Base-by-base conservation (phyloP, 805 yeast species). In the Isabelozyma heimii region DNA sequence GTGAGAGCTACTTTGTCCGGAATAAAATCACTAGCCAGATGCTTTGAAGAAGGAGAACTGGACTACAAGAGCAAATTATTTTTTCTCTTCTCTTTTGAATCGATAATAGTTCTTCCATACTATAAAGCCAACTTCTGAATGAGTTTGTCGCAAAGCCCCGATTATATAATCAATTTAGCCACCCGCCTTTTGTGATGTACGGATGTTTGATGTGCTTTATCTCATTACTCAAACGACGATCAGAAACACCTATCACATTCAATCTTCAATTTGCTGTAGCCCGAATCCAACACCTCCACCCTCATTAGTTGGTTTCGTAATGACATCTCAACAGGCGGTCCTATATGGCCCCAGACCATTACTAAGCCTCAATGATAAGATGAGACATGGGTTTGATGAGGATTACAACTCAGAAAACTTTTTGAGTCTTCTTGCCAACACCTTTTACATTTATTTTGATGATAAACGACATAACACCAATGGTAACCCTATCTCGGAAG, bases 401-500 rank as follows among this genome's bases (percentile, higher is more conserved):
- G 86, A 83, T 46, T 79, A 80, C 59, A 77, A 74, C 59, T 73
- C 80, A 44, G 84, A 82, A 53, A 79, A 78, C 57, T 78, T 81
- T 56, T 72, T 84, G 57, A 75, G 71, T 55, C 62, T 78, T 24
- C 72, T 84, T 47, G 86, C 86, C 37, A 79, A 83, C 64, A 82
- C 85, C 45, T 90, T 88, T 69, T 85, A 82, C 65, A 84, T 87
- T 48, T 94, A 94, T 67, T 92, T 80, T 63, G 97, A 91, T 61
- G 92, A 90, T 60, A 92, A 94, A 64, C 81, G 98, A 44, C 97
- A 94, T 64, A 87, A 84, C 55, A 87, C 97, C 2, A 88, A 89
- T 51, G 97, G 96, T 16, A 87, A 83, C 58, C 96, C 97, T 1
- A 72, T 79, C 7, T 72, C 83, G 1, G 80, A 75, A 8, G 83